Percentiles rank a stretch among this genome's conserved stretches.
Conservation (phyloP, 768 basidiomycete genomes). For the Phanerochaete carnosa region DNA sequence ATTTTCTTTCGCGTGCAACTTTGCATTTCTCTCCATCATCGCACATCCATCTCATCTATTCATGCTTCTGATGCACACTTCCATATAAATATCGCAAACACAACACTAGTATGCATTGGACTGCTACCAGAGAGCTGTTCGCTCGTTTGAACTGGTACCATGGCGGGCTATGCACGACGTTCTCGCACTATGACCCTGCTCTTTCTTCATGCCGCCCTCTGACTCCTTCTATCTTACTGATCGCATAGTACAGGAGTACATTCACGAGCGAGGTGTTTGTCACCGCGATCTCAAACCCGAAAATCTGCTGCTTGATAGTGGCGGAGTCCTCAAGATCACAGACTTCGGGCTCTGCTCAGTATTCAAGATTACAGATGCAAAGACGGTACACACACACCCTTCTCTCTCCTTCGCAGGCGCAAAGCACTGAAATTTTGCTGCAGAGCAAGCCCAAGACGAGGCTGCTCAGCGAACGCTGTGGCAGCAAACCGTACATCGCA, state of each 20-base stretch:
- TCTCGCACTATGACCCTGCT: conserved; percentile 30
- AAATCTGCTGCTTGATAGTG: conserved; percentile 82
- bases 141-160: neutral
- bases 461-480: conserved; percentile 76
- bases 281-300: conserved; percentile 98
- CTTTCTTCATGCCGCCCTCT: neutral
- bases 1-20: too few relatives aligned
- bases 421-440: too few relatives aligned
- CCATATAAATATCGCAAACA: too few relatives aligned
- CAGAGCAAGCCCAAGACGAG: conserved; percentile 69
- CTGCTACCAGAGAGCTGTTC: too few relatives aligned
- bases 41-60: too few relatives aligned
- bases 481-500: conserved; percentile 91
- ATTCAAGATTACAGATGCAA: conserved; percentile 63
- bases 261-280: conserved; percentile 87
- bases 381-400: neutral
- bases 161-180: too few relatives aligned
- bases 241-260: conserved; percentile 55
- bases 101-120: too few relatives aligned
- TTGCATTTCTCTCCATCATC: too few relatives aligned
- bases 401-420: too few relatives aligned
- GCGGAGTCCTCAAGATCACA: conserved; percentile 86
- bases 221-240: neutral
- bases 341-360: conserved; percentile 95
- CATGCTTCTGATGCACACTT: too few relatives aligned